Conservation (phyloP, 2,329 filamentous ascomycete species). For the Sporothrix inflata region DNA sequence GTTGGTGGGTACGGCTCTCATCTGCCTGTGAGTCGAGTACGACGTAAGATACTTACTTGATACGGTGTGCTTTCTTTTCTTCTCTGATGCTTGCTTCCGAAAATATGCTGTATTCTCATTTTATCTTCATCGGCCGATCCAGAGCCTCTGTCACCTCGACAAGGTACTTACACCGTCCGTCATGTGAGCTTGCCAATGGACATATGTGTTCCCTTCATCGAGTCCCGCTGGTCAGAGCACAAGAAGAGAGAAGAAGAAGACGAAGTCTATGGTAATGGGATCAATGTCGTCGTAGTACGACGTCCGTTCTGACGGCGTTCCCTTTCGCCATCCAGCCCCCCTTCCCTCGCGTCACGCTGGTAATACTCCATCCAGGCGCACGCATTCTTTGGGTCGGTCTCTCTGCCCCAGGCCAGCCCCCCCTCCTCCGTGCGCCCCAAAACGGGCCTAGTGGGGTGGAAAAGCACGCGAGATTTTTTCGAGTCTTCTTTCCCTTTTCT, state of each 20-base stretch:
- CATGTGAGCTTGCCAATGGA: not conserved
- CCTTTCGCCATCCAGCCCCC: not conserved
- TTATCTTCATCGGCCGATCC: not conserved
- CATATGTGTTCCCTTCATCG: slow-evolving; percentile 13
- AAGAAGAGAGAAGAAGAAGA: not conserved
- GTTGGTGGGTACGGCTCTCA: not conserved
- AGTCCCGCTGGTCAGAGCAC: not conserved
- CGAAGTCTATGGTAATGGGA: not conserved
- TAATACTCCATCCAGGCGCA: not conserved
- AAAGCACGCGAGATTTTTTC: slow-evolving; percentile 21
- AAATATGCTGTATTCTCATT: not conserved
- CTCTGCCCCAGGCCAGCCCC: not conserved
- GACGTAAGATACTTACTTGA: not conserved
- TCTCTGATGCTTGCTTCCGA: not conserved
- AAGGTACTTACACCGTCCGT: not conserved
- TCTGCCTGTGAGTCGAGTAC: not conserved
- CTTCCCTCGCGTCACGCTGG: not conserved
- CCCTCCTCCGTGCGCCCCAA: not conserved
- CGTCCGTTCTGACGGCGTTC: not conserved
- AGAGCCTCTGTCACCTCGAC: not conserved
- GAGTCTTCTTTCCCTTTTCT: not conserved
- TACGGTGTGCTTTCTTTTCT: not conserved
- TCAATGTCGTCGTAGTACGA: not conserved
- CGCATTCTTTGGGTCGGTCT: not conserved
- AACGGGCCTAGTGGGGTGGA: not conserved